Percentiles rank a stretch among this genome's conserved stretches.
phyloP scores from a whole-genome alignment of 805 yeast species.

The Ogataea pignaliae region DNA sequence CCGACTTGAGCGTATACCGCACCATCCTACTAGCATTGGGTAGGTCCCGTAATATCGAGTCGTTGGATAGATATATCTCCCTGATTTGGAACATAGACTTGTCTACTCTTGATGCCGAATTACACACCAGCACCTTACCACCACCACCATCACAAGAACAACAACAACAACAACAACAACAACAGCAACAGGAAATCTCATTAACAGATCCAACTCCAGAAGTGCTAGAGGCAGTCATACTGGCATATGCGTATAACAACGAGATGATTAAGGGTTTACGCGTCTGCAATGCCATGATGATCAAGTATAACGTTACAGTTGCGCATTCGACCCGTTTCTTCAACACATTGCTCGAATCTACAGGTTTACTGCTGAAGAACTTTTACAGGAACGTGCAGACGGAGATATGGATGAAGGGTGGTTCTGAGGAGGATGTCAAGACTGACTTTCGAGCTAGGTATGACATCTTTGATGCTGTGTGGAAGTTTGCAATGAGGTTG shows the following conservation, averaged over 20 bases:
- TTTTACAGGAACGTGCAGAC: constrained; percentile 17
- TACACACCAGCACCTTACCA: constrained; percentile 1
- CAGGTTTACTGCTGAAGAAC: constrained; percentile 20
- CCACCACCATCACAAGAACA: constrained; percentile 2
- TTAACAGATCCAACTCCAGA: constrained; percentile 23
- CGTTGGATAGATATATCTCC: constrained; percentile 21
- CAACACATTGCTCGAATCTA: constrained; percentile 21
- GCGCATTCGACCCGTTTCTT: constrained; percentile 22
- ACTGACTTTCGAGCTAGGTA: constrained; percentile 14
- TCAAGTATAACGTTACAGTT: constrained; percentile 18
- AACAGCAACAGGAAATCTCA: constrained; percentile 1
- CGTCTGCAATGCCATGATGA: constrained; percentile 20
- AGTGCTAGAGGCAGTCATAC: constrained; percentile 24
- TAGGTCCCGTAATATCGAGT: constrained; percentile 20
- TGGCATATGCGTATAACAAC: constrained; percentile 27
- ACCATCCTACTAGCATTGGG: constrained; percentile 27
- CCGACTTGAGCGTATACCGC: constrained; percentile 19
- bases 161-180: too few relatives aligned
- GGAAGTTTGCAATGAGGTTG: constrained; percentile 16
- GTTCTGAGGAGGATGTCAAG: constrained; percentile 2
- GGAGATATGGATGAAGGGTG: constrained; percentile 14
- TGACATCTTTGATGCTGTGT: constrained; percentile 22
- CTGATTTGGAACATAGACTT: constrained; percentile 26
- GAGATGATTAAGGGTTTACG: constrained; percentile 25
- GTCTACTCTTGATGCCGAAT: neutral